These are phyloP conservation scores for Metarhizium humberi DNA, from an alignment of 2,329 filamentous ascomycete genomes.

Conservation along the genomic window DNA sequence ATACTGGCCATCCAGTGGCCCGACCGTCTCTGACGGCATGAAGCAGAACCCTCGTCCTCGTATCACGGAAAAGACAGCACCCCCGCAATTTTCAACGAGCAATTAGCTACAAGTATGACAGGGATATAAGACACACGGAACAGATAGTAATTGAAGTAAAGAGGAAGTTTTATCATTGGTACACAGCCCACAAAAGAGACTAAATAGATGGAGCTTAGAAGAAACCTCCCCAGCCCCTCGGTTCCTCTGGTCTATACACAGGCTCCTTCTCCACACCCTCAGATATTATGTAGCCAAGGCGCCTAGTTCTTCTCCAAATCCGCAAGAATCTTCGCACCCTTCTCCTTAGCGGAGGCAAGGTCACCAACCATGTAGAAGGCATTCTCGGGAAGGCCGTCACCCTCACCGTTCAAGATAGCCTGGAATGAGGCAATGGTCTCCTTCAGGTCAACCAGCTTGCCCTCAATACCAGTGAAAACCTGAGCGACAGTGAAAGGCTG, in stretches of 20 bases:
- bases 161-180: slow-evolving; percentile 45
- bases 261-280: slow-evolving; percentile 27
- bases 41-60: no score
- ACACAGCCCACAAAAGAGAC: slow-evolving; percentile 54
- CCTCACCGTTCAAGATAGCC: slow-evolving; percentile 89
- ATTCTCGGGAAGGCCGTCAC: slow-evolving; percentile 91
- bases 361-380: slow-evolving; percentile 98
- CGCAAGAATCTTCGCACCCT: slow-evolving; percentile 99
- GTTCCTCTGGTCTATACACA: slow-evolving; percentile 52
- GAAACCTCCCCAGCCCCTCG: slow-evolving; percentile 32
- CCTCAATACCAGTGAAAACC: slow-evolving; percentile 89
- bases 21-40: no score
- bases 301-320: slow-evolving; percentile 65
- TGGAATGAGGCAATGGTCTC: slow-evolving; percentile 97
- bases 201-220: slow-evolving; percentile 41
- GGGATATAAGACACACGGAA: neutral
- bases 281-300: slow-evolving; percentile 26
- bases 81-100: no score
- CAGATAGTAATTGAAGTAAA: slow-evolving; percentile 14
- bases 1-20: no score
- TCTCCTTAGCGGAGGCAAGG: slow-evolving; percentile 81
- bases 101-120: neutral
- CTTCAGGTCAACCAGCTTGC: slow-evolving; percentile 95
- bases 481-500: slow-evolving; percentile 91
- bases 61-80: no score